Conservation (phyloP, 108 stramenopile genomes). For the Nitzschia sp. region DNA sequence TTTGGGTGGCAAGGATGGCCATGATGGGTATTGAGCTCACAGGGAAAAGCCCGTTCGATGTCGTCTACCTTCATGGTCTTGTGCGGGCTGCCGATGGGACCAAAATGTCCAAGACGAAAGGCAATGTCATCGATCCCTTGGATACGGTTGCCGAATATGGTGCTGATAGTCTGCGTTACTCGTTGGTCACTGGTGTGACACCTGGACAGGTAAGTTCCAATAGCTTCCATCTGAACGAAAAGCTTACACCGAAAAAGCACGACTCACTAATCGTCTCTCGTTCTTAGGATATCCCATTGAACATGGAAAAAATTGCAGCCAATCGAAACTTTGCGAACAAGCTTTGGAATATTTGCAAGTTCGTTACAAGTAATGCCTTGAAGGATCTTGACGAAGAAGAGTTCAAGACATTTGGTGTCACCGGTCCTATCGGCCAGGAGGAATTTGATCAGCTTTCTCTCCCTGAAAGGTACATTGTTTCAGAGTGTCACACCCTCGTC, state of each 20-base stretch:
- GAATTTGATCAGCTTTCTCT: conserved; percentile 78
- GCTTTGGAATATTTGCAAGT: conserved; percentile 97
- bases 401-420: conserved; percentile 55
- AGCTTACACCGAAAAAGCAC: not conserved
- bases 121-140: conserved; percentile 98
- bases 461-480: conserved; percentile 91
- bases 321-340: conserved; percentile 97
- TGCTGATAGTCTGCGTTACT: conserved; percentile 91
- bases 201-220: conserved; percentile 80
- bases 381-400: conserved; percentile 71
- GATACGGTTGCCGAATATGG: conserved; percentile 94
- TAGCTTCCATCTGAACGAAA: not conserved
- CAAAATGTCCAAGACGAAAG: conserved; percentile 99
- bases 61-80: conserved; percentile 92
- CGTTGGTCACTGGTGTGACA: conserved; percentile 93
- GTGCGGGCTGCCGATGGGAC: conserved; percentile 94
- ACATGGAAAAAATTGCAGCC: conserved; percentile 89
- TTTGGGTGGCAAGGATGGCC: conserved; percentile 99
- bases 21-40: conserved; percentile 96
- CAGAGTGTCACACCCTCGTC: conserved; percentile 86
- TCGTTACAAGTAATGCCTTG: conserved; percentile 84
- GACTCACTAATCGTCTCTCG: not conserved
- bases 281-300: conserved; percentile 82
- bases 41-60: conserved; percentile 91
- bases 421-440: conserved; percentile 69